Evolutionary conservation across 164 flowering plant species (phyloP).

Genomic region (Taxillus chinensis): DNA sequence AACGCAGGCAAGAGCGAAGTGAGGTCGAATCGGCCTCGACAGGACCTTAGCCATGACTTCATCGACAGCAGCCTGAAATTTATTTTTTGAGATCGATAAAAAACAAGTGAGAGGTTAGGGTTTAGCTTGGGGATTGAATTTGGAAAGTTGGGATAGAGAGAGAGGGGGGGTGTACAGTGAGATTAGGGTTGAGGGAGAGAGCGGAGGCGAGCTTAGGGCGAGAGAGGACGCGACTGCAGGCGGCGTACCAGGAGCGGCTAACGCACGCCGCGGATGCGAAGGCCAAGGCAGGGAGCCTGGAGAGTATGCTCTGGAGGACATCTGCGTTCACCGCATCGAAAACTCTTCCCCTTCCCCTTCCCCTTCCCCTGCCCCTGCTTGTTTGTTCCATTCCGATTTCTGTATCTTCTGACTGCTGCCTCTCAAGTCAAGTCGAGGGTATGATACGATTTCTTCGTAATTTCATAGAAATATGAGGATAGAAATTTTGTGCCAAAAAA

Average conservation of each 20-base stretch:
- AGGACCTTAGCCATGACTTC: slow-evolving; percentile 59
- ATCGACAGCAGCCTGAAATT: slow-evolving; percentile 36
- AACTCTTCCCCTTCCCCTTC: neutral
- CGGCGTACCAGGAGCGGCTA: slow-evolving; percentile 37
- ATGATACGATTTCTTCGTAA: too few species aligned
- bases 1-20: slow-evolving; percentile 47
- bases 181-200: slow-evolving; percentile 28
- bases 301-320: slow-evolving; percentile 34
- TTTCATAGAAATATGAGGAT: too few species aligned
- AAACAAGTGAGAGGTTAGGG: neutral
- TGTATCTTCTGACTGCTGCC: too few species aligned
- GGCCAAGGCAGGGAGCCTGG: slow-evolving; percentile 44
- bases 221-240: slow-evolving; percentile 38
- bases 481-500: too few species aligned
- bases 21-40: slow-evolving; percentile 62
- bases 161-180: slow-evolving; percentile 13
- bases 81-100: neutral
- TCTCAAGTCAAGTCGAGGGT: too few species aligned
- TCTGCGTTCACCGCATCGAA: slow-evolving; percentile 30
- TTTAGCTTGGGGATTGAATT: neutral
- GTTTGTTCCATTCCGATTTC: too few species aligned
- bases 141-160: neutral
- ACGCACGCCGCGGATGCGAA: slow-evolving; percentile 52
- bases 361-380: neutral
- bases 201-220: slow-evolving; percentile 61